These are phyloP conservation scores for Novymonas esmeraldas DNA, from an alignment of 208 protist genomes.

Conservation along the genomic window DNA sequence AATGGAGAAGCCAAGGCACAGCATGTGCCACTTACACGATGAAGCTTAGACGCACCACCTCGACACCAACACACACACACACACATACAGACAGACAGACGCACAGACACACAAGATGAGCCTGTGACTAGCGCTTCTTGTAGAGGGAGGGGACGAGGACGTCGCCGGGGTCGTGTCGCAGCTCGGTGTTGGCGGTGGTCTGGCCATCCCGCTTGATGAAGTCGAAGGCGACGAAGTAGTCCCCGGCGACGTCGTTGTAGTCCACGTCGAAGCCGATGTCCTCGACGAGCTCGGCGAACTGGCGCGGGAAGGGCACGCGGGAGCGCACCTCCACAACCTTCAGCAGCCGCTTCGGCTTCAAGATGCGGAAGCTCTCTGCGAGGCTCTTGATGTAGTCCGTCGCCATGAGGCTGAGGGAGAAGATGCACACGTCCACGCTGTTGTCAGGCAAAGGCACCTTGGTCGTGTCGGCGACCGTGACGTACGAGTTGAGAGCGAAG, in stretches of 20 bases:
- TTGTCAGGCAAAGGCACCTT: conserved; percentile 80
- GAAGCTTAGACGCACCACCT: background rate
- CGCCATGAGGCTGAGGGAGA: conserved; percentile 95
- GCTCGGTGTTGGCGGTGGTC: conserved; percentile 41
- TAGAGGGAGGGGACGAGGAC: conserved; percentile 94
- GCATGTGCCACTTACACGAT: no score
- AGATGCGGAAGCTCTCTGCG: conserved; percentile 91
- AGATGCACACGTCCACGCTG: conserved; percentile 93
- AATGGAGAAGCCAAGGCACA: no score
- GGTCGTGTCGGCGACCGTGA: conserved; percentile 92
- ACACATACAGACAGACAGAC: background rate
- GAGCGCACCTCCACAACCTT: conserved; percentile 95
- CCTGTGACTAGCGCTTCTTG: conserved; percentile 95
- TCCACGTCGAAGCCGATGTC: conserved; percentile 86
- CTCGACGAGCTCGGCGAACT: conserved; percentile 85
- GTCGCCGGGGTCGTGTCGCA: conserved; percentile 60
- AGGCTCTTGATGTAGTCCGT: conserved; percentile 95
- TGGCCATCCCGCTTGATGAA: conserved; percentile 84
- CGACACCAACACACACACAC: background rate
- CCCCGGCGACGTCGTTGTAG: conserved; percentile 81
- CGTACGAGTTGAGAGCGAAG: conserved; percentile 58
- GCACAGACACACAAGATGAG: no score
- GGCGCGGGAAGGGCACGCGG: conserved; percentile 73
- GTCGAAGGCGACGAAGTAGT: conserved; percentile 94
- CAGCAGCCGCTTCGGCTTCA: conserved; percentile 87